Conservation (phyloP, 768 basidiomycete species). For the Sporobolomyces phaffii region DNA sequence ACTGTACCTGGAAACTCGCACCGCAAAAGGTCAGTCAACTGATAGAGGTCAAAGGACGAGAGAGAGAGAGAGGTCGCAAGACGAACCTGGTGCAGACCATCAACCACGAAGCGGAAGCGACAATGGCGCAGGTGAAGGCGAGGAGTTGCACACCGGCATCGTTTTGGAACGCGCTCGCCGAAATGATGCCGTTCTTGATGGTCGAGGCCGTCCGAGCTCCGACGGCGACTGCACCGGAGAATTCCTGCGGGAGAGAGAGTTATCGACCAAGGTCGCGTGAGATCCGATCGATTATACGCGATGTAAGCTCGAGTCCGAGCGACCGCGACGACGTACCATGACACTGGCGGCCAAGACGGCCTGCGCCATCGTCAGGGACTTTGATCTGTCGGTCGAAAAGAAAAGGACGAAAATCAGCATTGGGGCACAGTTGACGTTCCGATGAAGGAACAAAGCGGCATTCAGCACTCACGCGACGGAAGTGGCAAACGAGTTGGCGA, state of each 20-base stretch:
- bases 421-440: no score
- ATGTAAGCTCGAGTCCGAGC: no score
- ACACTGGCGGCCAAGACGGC: constrained; percentile 46
- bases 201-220: constrained; percentile 47
- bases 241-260: neutral
- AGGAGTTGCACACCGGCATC: constrained; percentile 49
- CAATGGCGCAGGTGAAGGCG: constrained; percentile 49
- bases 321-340: constrained; percentile 18
- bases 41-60: no score
- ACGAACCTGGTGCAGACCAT: constrained; percentile 47
- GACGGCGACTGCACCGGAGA: constrained; percentile 45
- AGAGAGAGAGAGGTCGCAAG: constrained; percentile 33
- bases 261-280: neutral
- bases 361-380: constrained; percentile 48
- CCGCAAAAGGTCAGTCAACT: no score
- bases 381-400: constrained; percentile 44
- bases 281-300: neutral
- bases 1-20: constrained; percentile 37
- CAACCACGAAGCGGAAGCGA: constrained; percentile 44
- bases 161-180: constrained; percentile 44
- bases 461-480: neutral
- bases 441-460: no score
- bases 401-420: no score
- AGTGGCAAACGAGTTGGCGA: constrained; percentile 47
- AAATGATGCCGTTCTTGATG: constrained; percentile 51